These are phyloP conservation scores for Quillaja saponaria DNA, from an alignment of 306 rosid genomes.

Conservation along the genomic window DNA sequence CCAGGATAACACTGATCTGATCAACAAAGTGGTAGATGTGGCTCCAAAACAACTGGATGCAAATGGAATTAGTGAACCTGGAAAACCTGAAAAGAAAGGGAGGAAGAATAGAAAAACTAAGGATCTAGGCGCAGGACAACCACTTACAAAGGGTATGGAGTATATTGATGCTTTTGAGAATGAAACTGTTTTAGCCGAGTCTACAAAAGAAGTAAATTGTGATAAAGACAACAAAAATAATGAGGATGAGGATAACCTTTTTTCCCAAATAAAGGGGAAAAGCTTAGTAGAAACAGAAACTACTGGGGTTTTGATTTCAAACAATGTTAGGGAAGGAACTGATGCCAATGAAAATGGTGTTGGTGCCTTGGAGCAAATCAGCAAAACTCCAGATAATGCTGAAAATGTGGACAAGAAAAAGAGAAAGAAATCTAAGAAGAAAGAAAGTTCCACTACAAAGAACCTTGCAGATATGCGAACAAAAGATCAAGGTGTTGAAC, in stretches of 20 bases:
- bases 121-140: conserved; percentile 32
- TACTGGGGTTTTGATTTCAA: conserved; percentile 24
- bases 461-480: conserved; percentile 32
- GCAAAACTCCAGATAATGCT: conserved; percentile 35
- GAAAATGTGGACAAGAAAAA: conserved; percentile 37
- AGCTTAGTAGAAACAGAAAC: conserved; percentile 30
- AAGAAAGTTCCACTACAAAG: conserved; percentile 36
- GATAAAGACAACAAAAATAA: conserved; percentile 36
- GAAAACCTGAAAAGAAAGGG: conserved; percentile 37
- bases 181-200: conserved; percentile 30
- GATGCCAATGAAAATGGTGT: conserved; percentile 23
- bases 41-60: conserved; percentile 36
- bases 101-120: conserved; percentile 40
- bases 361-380: conserved; percentile 35
- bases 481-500: conserved; percentile 36
- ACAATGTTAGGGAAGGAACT: conserved; percentile 23
- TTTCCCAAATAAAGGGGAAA: conserved; percentile 42
- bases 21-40: conserved; percentile 26
- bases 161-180: conserved; percentile 32
- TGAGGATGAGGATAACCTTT: conserved; percentile 31
- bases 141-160: conserved; percentile 22
- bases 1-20: conserved; percentile 33
- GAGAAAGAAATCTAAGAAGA: conserved; percentile 51
- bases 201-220: conserved; percentile 32
- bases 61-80: conserved; percentile 30